phyloP scores from a whole-genome alignment of 2,329 filamentous ascomycete species.

The Claviceps sp. region DNA sequence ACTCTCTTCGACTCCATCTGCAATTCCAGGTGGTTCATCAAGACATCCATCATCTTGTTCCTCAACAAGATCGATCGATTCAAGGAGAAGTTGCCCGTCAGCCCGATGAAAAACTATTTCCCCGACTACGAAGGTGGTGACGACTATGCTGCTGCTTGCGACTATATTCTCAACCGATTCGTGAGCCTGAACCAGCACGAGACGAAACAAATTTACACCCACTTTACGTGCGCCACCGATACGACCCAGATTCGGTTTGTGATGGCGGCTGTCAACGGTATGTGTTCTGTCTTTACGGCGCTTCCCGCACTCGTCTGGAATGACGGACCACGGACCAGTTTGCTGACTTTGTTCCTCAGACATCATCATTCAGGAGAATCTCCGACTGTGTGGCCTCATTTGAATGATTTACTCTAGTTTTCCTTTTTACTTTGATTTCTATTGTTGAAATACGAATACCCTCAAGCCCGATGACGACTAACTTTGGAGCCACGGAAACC shows the following conservation, averaged over 20 bases:
- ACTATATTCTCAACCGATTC: constrained; percentile 98
- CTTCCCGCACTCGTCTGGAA: neutral
- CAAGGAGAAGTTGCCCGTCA: constrained; percentile 70
- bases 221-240: constrained; percentile 97
- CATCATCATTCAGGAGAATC: constrained; percentile 99
- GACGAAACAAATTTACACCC: constrained; percentile 99
- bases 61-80: constrained; percentile 86
- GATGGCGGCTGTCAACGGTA: constrained; percentile 98
- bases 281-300: constrained; percentile 16
- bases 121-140: constrained; percentile 88
- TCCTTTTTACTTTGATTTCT: constrained; percentile 11
- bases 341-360: constrained; percentile 46
- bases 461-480: constrained; percentile 28
- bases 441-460: constrained; percentile 25
- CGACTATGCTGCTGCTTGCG: constrained; percentile 89
- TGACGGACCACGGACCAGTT: neutral
- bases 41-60: constrained; percentile 79
- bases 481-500: constrained; percentile 23
- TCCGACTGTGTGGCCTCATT: constrained; percentile 92
- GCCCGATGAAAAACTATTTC: constrained; percentile 81
- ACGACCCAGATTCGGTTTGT: constrained; percentile 99
- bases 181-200: constrained; percentile 97
- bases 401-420: constrained; percentile 38
- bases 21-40: constrained; percentile 83
- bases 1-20: constrained; percentile 80